Evolutionary conservation across 78 protist genomes (phyloP).

Genomic region (Dictyostelium firmibasis): DNA sequence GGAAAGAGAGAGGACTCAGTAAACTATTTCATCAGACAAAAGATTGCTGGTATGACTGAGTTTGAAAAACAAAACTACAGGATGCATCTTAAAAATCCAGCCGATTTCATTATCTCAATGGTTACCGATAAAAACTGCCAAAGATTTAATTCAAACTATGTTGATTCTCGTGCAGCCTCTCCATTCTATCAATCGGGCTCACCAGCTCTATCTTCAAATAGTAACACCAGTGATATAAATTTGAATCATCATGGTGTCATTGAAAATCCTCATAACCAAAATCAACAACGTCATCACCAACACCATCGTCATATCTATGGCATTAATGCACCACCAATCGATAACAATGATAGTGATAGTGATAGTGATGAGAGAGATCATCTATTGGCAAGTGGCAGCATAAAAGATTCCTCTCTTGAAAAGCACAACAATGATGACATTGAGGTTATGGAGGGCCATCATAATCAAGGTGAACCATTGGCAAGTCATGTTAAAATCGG

Average conservation of each 20-base stretch:
- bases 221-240: background rate
- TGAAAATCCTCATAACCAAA: background rate
- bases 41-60: conserved; percentile 12
- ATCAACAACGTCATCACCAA: background rate
- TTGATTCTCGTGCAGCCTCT: background rate
- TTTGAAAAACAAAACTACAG: conserved; percentile 14
- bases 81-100: conserved; percentile 75
- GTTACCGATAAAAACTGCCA: conserved; percentile 27
- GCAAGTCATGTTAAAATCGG: background rate
- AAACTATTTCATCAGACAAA: conserved; percentile 41
- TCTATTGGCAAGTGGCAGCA: background rate
- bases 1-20: conserved; percentile 32
- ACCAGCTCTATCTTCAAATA: background rate
- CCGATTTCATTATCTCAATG: conserved; percentile 80
- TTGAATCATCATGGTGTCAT: background rate
- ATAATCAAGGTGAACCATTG: background rate
- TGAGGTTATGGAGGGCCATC: background rate
- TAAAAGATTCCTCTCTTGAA: background rate
- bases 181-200: background rate
- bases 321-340: background rate
- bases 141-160: background rate
- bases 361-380: background rate
- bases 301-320: background rate
- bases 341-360: background rate
- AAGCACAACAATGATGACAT: background rate